Conservation (phyloP, 768 basidiomycete genomes). For the Calocybe indica region DNA sequence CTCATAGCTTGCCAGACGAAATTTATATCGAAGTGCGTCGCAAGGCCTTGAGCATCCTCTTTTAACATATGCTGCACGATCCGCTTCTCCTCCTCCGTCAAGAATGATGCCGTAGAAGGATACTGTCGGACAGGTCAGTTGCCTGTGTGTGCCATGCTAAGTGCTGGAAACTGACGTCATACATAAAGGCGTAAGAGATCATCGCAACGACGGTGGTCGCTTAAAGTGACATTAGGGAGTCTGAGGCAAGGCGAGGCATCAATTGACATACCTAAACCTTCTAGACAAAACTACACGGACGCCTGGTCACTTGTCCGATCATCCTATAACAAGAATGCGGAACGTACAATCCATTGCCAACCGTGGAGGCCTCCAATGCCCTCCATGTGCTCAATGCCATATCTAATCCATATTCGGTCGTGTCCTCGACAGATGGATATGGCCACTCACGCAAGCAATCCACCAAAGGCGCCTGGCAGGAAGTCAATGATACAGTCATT, state of each 20-base stretch:
- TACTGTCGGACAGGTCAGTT: constrained; percentile 25
- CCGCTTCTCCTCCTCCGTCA: constrained; percentile 37
- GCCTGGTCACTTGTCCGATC: neutral
- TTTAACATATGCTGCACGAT: constrained; percentile 34
- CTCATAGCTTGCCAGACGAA: constrained; percentile 44
- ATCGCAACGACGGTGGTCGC: constrained; percentile 34
- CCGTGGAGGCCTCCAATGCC: constrained; percentile 31
- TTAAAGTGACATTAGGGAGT: neutral
- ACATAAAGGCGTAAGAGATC: constrained; percentile 44
- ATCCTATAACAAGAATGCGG: neutral
- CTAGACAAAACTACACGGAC: constrained; percentile 38
- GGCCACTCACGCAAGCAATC: constrained; percentile 38
- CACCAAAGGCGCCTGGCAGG: constrained; percentile 36
- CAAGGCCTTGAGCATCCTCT: constrained; percentile 37
- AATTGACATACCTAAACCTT: constrained; percentile 29
- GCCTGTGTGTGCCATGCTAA: neutral
- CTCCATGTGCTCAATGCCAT: constrained; percentile 39
- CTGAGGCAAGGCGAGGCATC: neutral
- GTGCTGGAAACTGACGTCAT: constrained; percentile 34
- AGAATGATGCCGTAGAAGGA: constrained; percentile 53
- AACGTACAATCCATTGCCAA: constrained; percentile 45
- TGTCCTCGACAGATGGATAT: neutral
- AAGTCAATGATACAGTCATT: neutral
- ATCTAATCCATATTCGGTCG: constrained; percentile 29
- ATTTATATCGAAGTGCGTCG: constrained; percentile 36